A percentile compares a stretch with the other conserved stretches of the same genome.
Evolutionary conservation across 2,329 filamentous ascomycete genomes (phyloP).

Genomic region (Fusarium ambrosium): DNA sequence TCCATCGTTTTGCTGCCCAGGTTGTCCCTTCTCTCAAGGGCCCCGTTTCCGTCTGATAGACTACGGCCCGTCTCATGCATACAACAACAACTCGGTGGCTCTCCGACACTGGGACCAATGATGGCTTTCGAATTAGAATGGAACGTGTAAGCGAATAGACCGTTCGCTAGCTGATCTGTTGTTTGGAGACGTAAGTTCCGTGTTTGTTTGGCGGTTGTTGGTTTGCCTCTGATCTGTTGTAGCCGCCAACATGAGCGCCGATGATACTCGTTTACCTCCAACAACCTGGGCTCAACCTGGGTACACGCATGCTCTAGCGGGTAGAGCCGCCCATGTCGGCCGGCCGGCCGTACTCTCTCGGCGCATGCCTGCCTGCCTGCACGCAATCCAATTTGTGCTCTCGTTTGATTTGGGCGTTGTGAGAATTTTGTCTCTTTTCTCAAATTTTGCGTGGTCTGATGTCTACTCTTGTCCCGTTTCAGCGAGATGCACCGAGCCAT

Average conservation of each 20-base stretch:
- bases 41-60: conserved; percentile 13
- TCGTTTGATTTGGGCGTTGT: conserved; percentile 27
- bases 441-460: conserved; percentile 43
- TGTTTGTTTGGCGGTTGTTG: conserved; percentile 2
- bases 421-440: conserved; percentile 18
- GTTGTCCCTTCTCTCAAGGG: conserved; percentile 13
- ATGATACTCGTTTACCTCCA: conserved; percentile 6
- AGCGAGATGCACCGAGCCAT: conserved; percentile 45
- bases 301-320: conserved; percentile 3
- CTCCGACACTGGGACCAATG: not conserved
- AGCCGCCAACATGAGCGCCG: not conserved
- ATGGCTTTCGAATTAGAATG: not conserved
- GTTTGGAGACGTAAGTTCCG: not conserved
- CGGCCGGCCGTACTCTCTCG: conserved; percentile 10
- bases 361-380: conserved; percentile 9
- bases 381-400: conserved; percentile 16
- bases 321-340: conserved; percentile 12
- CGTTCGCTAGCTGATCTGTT: not conserved
- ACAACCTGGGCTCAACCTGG: conserved; percentile 1
- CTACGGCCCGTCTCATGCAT: conserved; percentile 7
- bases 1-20: conserved; percentile 1
- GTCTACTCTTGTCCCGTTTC: conserved; percentile 34
- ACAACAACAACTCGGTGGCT: not conserved
- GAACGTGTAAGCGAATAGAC: not conserved
- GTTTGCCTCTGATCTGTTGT: not conserved